Percentiles rank a stretch among this genome's conserved stretches.
phyloP scores from a whole-genome alignment of 805 yeast species.

The Lachancea cidri region DNA sequence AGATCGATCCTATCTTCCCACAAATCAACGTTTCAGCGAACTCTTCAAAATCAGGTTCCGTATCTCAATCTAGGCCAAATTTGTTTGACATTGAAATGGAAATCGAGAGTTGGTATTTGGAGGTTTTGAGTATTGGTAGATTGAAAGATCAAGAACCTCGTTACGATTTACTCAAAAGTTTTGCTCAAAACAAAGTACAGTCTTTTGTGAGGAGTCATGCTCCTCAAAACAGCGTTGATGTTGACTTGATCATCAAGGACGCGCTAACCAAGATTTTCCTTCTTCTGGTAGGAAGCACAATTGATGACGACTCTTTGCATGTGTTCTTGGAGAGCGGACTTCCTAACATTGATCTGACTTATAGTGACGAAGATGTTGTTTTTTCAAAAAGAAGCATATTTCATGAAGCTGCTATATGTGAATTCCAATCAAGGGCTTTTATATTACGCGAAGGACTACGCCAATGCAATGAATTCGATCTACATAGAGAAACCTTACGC shows the following conservation, averaged over 20 bases:
- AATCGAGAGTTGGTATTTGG: slow-evolving; percentile 32
- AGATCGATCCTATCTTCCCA: neutral
- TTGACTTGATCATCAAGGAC: slow-evolving; percentile 18
- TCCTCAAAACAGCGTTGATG: slow-evolving; percentile 16
- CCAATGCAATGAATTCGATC: slow-evolving; percentile 7
- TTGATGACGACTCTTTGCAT: slow-evolving; percentile 52
- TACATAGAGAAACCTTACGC: slow-evolving; percentile 19
- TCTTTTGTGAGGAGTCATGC: slow-evolving; percentile 13
- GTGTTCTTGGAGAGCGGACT: slow-evolving; percentile 36
- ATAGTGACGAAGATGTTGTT: slow-evolving; percentile 52
- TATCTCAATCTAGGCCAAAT: slow-evolving; percentile 3
- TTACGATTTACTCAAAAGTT: slow-evolving; percentile 17
- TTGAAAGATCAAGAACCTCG: slow-evolving; percentile 29
- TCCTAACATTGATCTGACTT: slow-evolving; percentile 50
- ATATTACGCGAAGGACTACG: slow-evolving; percentile 24
- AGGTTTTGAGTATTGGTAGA: slow-evolving; percentile 28
- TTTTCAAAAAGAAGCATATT: slow-evolving; percentile 66
- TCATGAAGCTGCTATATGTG: slow-evolving; percentile 55
- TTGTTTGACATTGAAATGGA: slow-evolving; percentile 21
- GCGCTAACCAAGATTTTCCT: slow-evolving; percentile 65
- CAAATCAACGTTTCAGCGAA: neutral
- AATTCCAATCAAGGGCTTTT: slow-evolving; percentile 23
- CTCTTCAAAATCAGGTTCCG: neutral
- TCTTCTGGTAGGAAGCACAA: slow-evolving; percentile 52
- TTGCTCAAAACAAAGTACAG: slow-evolving; percentile 23